Conservation (phyloP, 1,284 basidiomycete genomes). For the Cryptococcus sp. region DNA sequence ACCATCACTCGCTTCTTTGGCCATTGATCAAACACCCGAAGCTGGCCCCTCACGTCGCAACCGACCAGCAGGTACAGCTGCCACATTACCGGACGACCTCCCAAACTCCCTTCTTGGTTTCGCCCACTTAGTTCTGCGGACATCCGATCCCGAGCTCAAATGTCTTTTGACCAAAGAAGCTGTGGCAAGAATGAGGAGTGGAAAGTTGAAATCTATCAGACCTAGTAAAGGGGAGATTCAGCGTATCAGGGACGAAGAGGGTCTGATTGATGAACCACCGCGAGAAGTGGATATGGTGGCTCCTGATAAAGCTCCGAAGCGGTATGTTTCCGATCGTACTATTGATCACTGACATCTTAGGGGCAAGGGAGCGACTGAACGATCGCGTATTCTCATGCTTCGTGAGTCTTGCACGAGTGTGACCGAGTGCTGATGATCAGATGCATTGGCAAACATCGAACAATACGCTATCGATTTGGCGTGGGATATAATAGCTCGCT, state of each 20-base stretch:
- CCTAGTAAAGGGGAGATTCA: slow-evolving; percentile 31
- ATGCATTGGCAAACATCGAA: slow-evolving; percentile 80
- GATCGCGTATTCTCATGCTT: slow-evolving; percentile 69
- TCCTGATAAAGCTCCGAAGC: slow-evolving; percentile 50
- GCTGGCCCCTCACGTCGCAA: slow-evolving; percentile 4
- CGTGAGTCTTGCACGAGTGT: slow-evolving; percentile 44
- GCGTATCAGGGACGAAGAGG: slow-evolving; percentile 21
- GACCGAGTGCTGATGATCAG: slow-evolving; percentile 9
- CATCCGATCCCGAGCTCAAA: slow-evolving; percentile 43
- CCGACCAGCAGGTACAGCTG: slow-evolving; percentile 8
- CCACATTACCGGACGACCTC: slow-evolving; percentile 18
- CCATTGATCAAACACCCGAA: slow-evolving; percentile 10
- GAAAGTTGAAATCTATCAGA: slow-evolving; percentile 33
- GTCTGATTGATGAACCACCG: slow-evolving; percentile 61
- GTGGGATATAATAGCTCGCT: slow-evolving; percentile 82
- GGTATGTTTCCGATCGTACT: slow-evolving; percentile 30
- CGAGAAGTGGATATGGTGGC: slow-evolving; percentile 63
- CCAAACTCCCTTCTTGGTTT: slow-evolving; percentile 44
- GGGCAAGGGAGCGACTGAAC: slow-evolving; percentile 55
- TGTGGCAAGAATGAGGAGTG: slow-evolving; percentile 31
- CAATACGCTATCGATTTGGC: slow-evolving; percentile 85
- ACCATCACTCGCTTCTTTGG: slow-evolving; percentile 21
- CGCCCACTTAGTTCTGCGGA: slow-evolving; percentile 46
- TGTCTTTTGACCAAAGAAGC: slow-evolving; percentile 43
- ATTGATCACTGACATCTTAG: slow-evolving; percentile 32